These are phyloP conservation scores for barrel medic (Medicago truncatula) DNA, from an alignment of 306 rosid species.

Conservation along the genomic window DNA sequence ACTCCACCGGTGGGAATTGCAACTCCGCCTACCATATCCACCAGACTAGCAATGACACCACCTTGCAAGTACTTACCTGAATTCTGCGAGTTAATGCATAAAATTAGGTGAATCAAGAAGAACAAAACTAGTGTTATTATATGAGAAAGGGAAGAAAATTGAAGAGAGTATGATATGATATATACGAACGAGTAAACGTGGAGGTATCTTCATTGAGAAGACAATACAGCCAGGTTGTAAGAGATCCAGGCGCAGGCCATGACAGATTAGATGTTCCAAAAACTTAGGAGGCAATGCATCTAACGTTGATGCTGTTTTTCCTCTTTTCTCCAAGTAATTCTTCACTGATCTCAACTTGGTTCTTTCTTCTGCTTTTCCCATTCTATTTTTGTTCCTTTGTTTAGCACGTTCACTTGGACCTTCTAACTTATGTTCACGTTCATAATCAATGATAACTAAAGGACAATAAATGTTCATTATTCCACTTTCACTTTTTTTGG, in stretches of 20 bases:
- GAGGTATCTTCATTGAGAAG: conserved; percentile 69
- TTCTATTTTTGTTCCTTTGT: background rate
- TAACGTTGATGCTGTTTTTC: conserved; percentile 44
- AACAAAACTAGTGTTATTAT: too few relatives aligned
- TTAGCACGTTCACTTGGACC: background rate
- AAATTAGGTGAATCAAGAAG: too few relatives aligned
- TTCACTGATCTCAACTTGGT: conserved; percentile 53
- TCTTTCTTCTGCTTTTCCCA: background rate
- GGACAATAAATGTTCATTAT: too few relatives aligned
- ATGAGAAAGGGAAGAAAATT: background rate
- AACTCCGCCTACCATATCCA: conserved; percentile 78
- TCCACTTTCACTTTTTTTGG: too few relatives aligned
- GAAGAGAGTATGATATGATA: too few relatives aligned
- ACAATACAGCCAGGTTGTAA: conserved; percentile 69
- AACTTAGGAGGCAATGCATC: conserved; percentile 61
- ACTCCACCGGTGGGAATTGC: conserved; percentile 67
- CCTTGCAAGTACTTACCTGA: conserved; percentile 71
- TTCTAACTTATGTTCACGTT: background rate
- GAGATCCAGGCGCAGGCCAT: conserved; percentile 55
- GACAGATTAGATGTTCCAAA: conserved; percentile 57
- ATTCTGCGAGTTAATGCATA: conserved; percentile 43
- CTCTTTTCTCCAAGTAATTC: conserved; percentile 48
- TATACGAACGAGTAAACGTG: conserved; percentile 59
- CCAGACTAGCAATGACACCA: conserved; percentile 81
- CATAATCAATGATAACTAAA: background rate